Evolutionary conservation across 1,139 yeast genomes (phyloP).

Genomic region (Oligophagozyma castellii): DNA sequence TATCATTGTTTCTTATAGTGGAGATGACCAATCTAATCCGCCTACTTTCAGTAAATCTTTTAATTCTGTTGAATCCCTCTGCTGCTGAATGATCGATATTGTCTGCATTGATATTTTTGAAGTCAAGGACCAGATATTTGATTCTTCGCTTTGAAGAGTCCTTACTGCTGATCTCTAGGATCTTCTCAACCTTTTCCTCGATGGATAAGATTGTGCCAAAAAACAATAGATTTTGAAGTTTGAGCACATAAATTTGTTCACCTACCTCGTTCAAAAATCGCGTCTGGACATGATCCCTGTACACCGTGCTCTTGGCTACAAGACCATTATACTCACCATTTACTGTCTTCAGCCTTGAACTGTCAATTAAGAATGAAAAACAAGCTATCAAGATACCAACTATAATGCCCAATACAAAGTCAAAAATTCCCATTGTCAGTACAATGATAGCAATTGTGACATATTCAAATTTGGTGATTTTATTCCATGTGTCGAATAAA

Average conservation of each 20-base stretch:
- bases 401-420: slow-evolving; percentile 83
- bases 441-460: slow-evolving; percentile 74
- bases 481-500: slow-evolving; percentile 68
- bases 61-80: slow-evolving; percentile 83
- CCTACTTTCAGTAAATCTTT: slow-evolving; percentile 59
- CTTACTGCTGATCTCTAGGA: slow-evolving; percentile 43
- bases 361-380: slow-evolving; percentile 80
- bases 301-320: slow-evolving; percentile 83
- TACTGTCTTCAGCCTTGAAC: slow-evolving; percentile 73
- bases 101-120: slow-evolving; percentile 54
- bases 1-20: slow-evolving; percentile 56
- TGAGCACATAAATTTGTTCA: slow-evolving; percentile 76
- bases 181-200: slow-evolving; percentile 55
- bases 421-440: slow-evolving; percentile 88
- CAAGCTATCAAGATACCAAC: slow-evolving; percentile 88
- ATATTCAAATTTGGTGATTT: slow-evolving; percentile 66
- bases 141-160: slow-evolving; percentile 28
- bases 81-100: slow-evolving; percentile 92
- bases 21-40: slow-evolving; percentile 64
- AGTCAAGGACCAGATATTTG: slow-evolving; percentile 70
- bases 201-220: slow-evolving; percentile 93
- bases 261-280: slow-evolving; percentile 79
- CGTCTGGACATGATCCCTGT: slow-evolving; percentile 83
- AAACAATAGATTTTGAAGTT: slow-evolving; percentile 76
- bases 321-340: slow-evolving; percentile 76